Base-by-base conservation (phyloP, 2,329 filamentous ascomycete genomes). In the Colletotrichum melonis region DNA sequence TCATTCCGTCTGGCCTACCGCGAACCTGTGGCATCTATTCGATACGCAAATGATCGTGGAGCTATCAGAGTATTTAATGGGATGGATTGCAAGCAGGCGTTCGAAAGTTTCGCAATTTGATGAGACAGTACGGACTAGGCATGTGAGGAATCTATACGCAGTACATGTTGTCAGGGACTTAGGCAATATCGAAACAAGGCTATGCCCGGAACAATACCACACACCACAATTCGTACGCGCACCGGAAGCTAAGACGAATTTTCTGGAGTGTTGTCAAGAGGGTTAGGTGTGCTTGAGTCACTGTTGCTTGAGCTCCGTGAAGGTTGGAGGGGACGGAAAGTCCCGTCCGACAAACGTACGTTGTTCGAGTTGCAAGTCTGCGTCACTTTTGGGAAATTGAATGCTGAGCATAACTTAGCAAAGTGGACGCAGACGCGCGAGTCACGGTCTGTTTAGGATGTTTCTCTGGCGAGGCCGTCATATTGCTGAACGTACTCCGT, bases 41-140 rank as follows among this genome's bases (percentile, higher is more conserved):
- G 67, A 70, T 69, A 73, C 67, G 67, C 46, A 66, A 73, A 62
- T 65, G 35, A 35, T 65, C 67, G 70, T 65, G 54, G 60, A 56
- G 70, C 55, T 46, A 35, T 19, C 42, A 24, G 26, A 42, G 22
- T 14, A 30, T 57, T 55, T 49, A 24, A 52, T 52, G 26, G 32
- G 54, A 11, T 60, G 59, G 42, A 26, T 55, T 24, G n/a, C 28
- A 38, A 22, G 32, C 54, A 55, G 55, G 28, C 59, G 22, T 28
- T 52, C 19, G 7, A 30, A 24, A 22, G 60, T 22, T 49, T 42
- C 26, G 30, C 30, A n/a, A 5, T 28, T 14, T 32, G 32, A 26
- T 56, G 52, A 65, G 52, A 65, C 63, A 42, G 35, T 22, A 42
- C 22, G 32, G 32, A 19, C 22, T 42, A 35, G 32, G 32, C 32